phyloP scores from a whole-genome alignment of 2,329 filamentous ascomycete species.

The Lasiodiplodia sp. region DNA sequence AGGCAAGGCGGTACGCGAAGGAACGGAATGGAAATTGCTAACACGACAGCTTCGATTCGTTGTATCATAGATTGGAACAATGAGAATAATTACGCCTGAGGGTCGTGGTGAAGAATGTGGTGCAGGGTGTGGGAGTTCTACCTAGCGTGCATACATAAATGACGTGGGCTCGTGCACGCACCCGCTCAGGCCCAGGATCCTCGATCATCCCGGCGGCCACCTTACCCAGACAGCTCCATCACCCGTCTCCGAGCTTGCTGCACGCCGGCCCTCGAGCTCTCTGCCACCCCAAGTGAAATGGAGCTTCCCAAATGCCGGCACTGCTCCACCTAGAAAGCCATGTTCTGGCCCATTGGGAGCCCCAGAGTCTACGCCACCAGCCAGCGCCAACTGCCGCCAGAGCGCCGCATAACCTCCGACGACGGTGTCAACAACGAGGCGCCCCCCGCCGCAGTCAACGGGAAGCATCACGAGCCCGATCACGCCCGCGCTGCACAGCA shows the following conservation, averaged over 20 bases:
- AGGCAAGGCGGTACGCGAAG: neutral
- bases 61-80: slow-evolving; percentile 26
- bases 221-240: slow-evolving; percentile 16
- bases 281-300: slow-evolving; percentile 31
- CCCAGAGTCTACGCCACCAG: slow-evolving; percentile 82
- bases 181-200: slow-evolving; percentile 7
- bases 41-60: slow-evolving; percentile 25
- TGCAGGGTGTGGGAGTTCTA: neutral
- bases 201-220: slow-evolving; percentile 22
- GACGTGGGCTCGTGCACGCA: slow-evolving; percentile 9
- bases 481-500: slow-evolving; percentile 30
- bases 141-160: neutral
- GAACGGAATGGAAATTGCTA: slow-evolving; percentile 25
- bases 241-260: slow-evolving; percentile 28
- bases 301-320: slow-evolving; percentile 34
- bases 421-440: slow-evolving; percentile 62
- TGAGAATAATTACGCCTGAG: slow-evolving; percentile 3
- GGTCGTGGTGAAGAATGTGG: neutral
- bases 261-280: slow-evolving; percentile 26
- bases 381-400: slow-evolving; percentile 65
- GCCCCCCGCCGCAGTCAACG: slow-evolving; percentile 65
- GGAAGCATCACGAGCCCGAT: slow-evolving; percentile 55
- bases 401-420: slow-evolving; percentile 66
- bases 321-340: slow-evolving; percentile 43
- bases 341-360: slow-evolving; percentile 88